phyloP scores from a whole-genome alignment of 345 rosid species.

The Chamaenerion angustifolium region DNA sequence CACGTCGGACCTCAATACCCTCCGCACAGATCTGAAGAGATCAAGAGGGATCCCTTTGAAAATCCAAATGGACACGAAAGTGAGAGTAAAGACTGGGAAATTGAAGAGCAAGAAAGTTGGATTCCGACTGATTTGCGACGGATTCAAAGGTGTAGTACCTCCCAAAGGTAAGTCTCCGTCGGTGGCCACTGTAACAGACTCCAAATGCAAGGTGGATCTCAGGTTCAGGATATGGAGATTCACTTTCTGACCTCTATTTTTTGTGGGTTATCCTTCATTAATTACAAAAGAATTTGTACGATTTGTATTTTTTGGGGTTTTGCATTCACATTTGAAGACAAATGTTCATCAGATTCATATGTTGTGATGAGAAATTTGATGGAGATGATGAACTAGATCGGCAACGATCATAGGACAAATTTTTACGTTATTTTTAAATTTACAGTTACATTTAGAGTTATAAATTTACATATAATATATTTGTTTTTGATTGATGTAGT shows the following conservation, averaged over 20 bases:
- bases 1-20: slow-evolving; percentile 32
- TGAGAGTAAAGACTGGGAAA: slow-evolving; percentile 41
- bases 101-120: slow-evolving; percentile 64
- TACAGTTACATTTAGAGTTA: too few relatives aligned
- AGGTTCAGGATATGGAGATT: slow-evolving; percentile 85
- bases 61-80: slow-evolving; percentile 55
- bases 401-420: too few relatives aligned
- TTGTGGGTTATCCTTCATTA: not conserved
- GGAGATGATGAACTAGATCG: too few relatives aligned
- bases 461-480: too few relatives aligned
- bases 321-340: too few relatives aligned
- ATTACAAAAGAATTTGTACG: too few relatives aligned
- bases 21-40: slow-evolving; percentile 71
- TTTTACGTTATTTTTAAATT: too few relatives aligned
- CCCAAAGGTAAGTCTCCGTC: too few relatives aligned
- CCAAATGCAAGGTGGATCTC: slow-evolving; percentile 74
- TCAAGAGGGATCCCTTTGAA: slow-evolving; percentile 29
- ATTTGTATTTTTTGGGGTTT: too few relatives aligned
- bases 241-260: slow-evolving; percentile 25
- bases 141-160: slow-evolving; percentile 34
- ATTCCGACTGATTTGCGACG: slow-evolving; percentile 62
- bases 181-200: slow-evolving; percentile 29
- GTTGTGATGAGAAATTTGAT: too few relatives aligned
- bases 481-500: too few relatives aligned
- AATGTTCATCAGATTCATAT: too few relatives aligned